These are phyloP conservation scores for Cylindrodendrum hubeiense DNA, from an alignment of 2,329 filamentous ascomycete genomes.

Conservation along the genomic window DNA sequence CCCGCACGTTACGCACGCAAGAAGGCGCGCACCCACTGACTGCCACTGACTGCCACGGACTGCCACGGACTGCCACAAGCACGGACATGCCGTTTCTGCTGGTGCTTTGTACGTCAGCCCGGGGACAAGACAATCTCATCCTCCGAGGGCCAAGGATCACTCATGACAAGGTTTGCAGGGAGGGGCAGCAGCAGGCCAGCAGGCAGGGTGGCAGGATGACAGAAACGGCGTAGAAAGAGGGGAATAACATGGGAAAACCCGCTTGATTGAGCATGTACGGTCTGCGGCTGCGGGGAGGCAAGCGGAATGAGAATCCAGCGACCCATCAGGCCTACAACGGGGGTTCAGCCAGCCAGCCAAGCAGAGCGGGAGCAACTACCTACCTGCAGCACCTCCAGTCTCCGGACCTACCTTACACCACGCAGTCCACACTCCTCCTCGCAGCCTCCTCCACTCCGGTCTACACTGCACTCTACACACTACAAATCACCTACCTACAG, in stretches of 20 bases:
- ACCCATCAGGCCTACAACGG: conserved; percentile 10
- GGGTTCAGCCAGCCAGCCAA: conserved; percentile 19
- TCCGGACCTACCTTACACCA: conserved; percentile 3
- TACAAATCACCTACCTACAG: conserved; percentile 10
- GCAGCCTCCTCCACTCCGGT: conserved; percentile 17
- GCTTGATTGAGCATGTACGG: conserved; percentile 9
- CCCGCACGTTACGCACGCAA: conserved; percentile 8
- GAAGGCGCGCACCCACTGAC: background rate
- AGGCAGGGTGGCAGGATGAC: conserved; percentile 10
- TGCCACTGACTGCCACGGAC: too few relatives aligned
- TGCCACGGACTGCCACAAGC: conserved; percentile 5
- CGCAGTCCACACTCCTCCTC: background rate
- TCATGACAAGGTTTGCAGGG: conserved; percentile 24
- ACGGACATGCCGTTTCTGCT: conserved; percentile 5
- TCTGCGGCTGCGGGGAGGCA: conserved; percentile 19
- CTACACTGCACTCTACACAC: conserved; percentile 8
- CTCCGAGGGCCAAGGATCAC: conserved; percentile 2
- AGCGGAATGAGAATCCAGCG: conserved; percentile 17
- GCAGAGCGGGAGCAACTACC: conserved; percentile 18
- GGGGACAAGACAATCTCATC: conserved; percentile 1
- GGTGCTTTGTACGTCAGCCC: conserved; percentile 6
- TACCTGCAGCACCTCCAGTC: conserved; percentile 22
- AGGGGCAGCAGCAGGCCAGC: conserved; percentile 12
- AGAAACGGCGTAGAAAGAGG: conserved; percentile 3
- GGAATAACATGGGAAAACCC: conserved; percentile 15